Conservation (phyloP, 805 yeast species). For the Candida stauntonica region DNA sequence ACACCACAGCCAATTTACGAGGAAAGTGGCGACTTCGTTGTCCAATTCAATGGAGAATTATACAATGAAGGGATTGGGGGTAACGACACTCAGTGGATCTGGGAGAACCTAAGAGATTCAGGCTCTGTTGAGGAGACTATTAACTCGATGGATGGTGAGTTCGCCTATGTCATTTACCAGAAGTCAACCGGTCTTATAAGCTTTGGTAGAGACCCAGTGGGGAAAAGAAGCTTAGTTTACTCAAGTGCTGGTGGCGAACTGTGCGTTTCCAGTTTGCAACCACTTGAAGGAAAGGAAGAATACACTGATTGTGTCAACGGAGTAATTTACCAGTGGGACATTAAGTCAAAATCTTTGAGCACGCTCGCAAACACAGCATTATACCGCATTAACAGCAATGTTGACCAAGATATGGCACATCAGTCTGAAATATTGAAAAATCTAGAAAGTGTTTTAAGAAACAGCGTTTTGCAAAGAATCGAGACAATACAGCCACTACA, state of each 20-base stretch:
- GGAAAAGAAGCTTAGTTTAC: constrained; percentile 72
- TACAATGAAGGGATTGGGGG: constrained; percentile 54
- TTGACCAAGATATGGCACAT: constrained; percentile 20
- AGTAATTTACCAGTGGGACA: constrained; percentile 41
- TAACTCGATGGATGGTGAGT: constrained; percentile 67
- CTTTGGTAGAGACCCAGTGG: constrained; percentile 83
- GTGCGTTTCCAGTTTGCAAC: constrained; percentile 45
- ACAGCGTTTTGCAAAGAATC: constrained; percentile 48
- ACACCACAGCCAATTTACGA: constrained; percentile 62
- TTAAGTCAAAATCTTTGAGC: constrained; percentile 18
- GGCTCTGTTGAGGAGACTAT: constrained; percentile 37
- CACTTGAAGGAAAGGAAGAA: constrained; percentile 25
- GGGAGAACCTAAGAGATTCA: constrained; percentile 30
- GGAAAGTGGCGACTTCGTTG: constrained; percentile 31
- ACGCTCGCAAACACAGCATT: constrained; percentile 8
- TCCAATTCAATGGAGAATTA: constrained; percentile 91
- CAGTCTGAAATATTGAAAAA: constrained; percentile 9
- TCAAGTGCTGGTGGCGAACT: constrained; percentile 31
- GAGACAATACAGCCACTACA: constrained; percentile 56
- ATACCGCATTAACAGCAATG: constrained; percentile 20
- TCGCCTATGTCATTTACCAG: constrained; percentile 59
- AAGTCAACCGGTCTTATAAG: constrained; percentile 36
- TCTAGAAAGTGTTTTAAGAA: constrained; percentile 30
- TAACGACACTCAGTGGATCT: constrained; percentile 64
- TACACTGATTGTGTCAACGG: constrained; percentile 57